phyloP scores from a whole-genome alignment of 176 grass and related monocot species.

The Guadua angustifolia region DNA sequence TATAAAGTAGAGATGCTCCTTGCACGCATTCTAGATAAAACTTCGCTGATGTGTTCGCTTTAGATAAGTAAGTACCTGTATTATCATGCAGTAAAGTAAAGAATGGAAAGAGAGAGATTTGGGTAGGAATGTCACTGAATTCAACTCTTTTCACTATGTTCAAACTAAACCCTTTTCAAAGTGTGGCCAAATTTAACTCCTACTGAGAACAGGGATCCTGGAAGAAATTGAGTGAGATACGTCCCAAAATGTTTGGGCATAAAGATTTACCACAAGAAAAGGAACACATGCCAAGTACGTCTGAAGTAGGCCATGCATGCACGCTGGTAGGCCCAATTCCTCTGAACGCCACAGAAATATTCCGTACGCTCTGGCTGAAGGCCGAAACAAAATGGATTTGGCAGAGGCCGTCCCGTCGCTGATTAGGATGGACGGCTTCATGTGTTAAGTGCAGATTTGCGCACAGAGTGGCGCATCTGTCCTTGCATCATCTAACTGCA shows the following conservation, averaged over 20 bases:
- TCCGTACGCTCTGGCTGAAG: background rate
- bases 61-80: background rate
- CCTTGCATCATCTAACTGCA: background rate
- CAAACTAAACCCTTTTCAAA: background rate
- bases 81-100: background rate
- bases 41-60: slow-evolving; percentile 16
- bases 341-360: slow-evolving; percentile 18
- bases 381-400: background rate
- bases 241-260: background rate
- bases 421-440: background rate
- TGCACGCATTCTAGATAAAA: slow-evolving; percentile 17
- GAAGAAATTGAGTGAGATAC: background rate
- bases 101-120: background rate
- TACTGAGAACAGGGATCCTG: background rate
- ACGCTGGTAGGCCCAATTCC: background rate
- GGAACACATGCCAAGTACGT: slow-evolving; percentile 9
- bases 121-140: background rate
- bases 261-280: slow-evolving; percentile 31
- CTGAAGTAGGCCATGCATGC: background rate
- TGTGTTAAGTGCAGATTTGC: background rate
- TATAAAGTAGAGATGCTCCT: background rate
- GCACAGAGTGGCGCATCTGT: background rate
- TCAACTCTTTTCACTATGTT: background rate
- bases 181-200: background rate
- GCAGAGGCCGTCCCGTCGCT: background rate